phyloP scores from a whole-genome alignment of 441 rosid species.

The Manihot esculenta region DNA sequence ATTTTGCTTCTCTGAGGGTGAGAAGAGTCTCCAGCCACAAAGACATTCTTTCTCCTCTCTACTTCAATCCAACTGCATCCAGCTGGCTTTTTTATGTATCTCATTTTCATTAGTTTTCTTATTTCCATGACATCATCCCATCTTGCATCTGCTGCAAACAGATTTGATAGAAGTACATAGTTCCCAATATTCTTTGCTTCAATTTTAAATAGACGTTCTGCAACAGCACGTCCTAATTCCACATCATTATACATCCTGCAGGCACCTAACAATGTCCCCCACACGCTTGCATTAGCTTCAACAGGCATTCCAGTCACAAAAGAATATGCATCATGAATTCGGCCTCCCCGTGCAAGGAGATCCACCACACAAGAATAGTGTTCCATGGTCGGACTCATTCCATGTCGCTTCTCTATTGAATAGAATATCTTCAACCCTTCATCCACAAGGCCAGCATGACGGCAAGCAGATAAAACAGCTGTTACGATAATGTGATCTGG shows the following conservation, averaged over 20 bases:
- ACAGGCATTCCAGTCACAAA: constrained; percentile 53
- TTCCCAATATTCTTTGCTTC: constrained; percentile 61
- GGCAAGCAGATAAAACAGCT: constrained; percentile 73
- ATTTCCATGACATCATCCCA: constrained; percentile 75
- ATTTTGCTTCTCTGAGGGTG: constrained; percentile 56
- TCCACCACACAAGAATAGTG: constrained; percentile 76
- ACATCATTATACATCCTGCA: constrained; percentile 63
- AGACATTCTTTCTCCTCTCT: constrained; percentile 51
- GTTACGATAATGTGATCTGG: constrained; percentile 76
- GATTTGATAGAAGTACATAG: constrained; percentile 69
- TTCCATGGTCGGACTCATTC: constrained; percentile 71
- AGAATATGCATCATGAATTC: constrained; percentile 61
- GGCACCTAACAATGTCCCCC: constrained; percentile 80
- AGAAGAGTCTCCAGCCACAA: constrained; percentile 70
- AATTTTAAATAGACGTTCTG: constrained; percentile 56
- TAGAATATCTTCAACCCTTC: constrained; percentile 64
- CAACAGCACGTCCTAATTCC: constrained; percentile 58
- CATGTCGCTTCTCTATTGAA: constrained; percentile 47
- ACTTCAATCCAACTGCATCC: constrained; percentile 96
- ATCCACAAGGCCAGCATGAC: constrained; percentile 72
- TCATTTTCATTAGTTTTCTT: constrained; percentile 66
- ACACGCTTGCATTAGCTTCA: constrained; percentile 61
- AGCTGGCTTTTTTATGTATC: constrained; percentile 69
- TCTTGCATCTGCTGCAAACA: constrained; percentile 72
- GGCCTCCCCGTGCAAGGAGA: constrained; percentile 84